phyloP scores from a whole-genome alignment of 805 yeast genomes.

The Spathaspora sp. region DNA sequence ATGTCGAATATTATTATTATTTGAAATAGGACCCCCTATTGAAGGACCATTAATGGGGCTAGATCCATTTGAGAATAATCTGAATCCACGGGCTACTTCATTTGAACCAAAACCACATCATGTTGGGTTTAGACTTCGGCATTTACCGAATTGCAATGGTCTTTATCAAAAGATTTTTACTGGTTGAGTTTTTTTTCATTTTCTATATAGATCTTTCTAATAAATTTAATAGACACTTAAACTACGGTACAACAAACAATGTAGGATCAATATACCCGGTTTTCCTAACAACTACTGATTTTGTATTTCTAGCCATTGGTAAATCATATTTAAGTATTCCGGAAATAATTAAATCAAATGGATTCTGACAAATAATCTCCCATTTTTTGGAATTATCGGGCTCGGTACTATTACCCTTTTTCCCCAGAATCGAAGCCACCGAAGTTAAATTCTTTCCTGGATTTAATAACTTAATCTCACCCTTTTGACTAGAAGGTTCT shows the following conservation, averaged over 20 bases:
- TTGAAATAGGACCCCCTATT: slow-evolving; percentile 43
- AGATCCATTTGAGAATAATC: slow-evolving; percentile 50
- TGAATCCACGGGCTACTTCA: slow-evolving; percentile 55
- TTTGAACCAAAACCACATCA: slow-evolving; percentile 53
- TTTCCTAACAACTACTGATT: slow-evolving; percentile 61
- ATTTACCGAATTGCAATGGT: slow-evolving; percentile 4
- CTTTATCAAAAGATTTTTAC: slow-evolving; percentile 2
- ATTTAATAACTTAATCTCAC: slow-evolving; percentile 65
- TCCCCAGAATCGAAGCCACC: slow-evolving; percentile 7
- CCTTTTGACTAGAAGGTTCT: slow-evolving; percentile 53
- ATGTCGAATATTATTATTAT: slow-evolving; percentile 50
- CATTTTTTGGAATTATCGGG: slow-evolving; percentile 53
- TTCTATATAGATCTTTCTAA: not conserved
- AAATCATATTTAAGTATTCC: slow-evolving; percentile 78
- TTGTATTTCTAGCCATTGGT: slow-evolving; percentile 52
- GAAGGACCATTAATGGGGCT: slow-evolving; percentile 31
- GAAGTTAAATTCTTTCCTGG: slow-evolving; percentile 53
- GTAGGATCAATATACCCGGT: slow-evolving; percentile 54
- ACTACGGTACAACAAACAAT: not conserved
- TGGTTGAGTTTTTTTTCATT: no score
- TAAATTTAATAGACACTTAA: not conserved
- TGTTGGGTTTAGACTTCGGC: slow-evolving; percentile 21
- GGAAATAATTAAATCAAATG: slow-evolving; percentile 80
- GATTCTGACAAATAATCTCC: slow-evolving; percentile 69
- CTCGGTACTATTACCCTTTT: not conserved